phyloP scores from a whole-genome alignment of 352 stramenopile species.

The Phytophthora pinifolia region DNA sequence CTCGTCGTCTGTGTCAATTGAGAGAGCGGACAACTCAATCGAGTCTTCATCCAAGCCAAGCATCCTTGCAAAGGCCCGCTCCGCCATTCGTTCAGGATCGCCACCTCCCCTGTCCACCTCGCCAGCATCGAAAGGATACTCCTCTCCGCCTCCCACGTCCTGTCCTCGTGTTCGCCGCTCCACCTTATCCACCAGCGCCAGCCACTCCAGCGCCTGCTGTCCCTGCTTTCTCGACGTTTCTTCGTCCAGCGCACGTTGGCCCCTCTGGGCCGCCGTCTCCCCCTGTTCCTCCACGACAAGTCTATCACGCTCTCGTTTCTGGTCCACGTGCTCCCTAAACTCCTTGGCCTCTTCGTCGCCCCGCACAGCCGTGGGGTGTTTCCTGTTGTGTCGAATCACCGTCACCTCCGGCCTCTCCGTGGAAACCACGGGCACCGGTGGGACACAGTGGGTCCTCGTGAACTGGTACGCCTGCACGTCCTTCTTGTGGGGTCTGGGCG shows the following conservation, averaged over 20 bases:
- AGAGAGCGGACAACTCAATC: slow-evolving; percentile 40
- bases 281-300: slow-evolving; percentile 35
- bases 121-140: slow-evolving; percentile 7
- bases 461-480: slow-evolving; percentile 59
- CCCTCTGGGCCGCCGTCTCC: slow-evolving; percentile 39
- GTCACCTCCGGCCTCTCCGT: slow-evolving; percentile 34
- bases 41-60: slow-evolving; percentile 43
- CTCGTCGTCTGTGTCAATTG: slow-evolving; percentile 33
- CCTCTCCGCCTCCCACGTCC: slow-evolving; percentile 13
- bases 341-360: slow-evolving; percentile 44
- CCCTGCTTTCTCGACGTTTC: slow-evolving; percentile 38
- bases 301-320: slow-evolving; percentile 38
- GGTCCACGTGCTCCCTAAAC: slow-evolving; percentile 43
- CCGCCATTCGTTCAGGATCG: slow-evolving; percentile 21
- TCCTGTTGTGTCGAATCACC: slow-evolving; percentile 56
- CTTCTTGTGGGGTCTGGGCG: slow-evolving; percentile 30
- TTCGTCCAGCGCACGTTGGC: slow-evolving; percentile 33
- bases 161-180: slow-evolving; percentile 25
- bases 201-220: slow-evolving; percentile 51
- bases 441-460: slow-evolving; percentile 50
- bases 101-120: slow-evolving; percentile 7
- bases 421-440: background rate
- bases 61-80: slow-evolving; percentile 41
- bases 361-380: slow-evolving; percentile 31
- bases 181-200: slow-evolving; percentile 51